Conservation (phyloP, 129 eudicot species). For the Logfia minima region DNA sequence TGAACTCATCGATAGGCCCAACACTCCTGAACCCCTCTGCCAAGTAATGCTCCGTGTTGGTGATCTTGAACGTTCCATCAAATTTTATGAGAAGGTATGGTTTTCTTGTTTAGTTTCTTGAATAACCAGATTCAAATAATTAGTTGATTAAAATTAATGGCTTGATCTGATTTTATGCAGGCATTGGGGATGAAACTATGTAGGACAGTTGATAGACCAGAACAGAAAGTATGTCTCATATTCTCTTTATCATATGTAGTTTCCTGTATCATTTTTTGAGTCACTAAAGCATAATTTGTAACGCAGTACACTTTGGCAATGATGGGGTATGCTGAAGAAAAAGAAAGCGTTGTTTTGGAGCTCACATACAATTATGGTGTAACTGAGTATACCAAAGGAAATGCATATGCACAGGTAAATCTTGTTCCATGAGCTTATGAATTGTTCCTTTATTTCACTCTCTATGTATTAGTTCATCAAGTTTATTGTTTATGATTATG, state of each 20-base stretch:
- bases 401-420: conserved; percentile 94
- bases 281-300: conserved; percentile 2
- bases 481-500: conserved; percentile 14
- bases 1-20: conserved; percentile 73
- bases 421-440: not conserved
- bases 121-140: not conserved
- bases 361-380: conserved; percentile 91
- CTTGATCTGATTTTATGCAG: conserved; percentile 37
- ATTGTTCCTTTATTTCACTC: not conserved
- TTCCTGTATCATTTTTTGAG: not conserved
- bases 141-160: not conserved
- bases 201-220: conserved; percentile 77
- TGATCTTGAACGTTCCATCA: conserved; percentile 89
- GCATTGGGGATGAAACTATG: conserved; percentile 81
- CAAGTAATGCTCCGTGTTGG: conserved; percentile 99
- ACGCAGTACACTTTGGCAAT: conserved; percentile 86
- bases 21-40: conserved; percentile 93
- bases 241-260: not conserved
- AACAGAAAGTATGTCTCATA: conserved; percentile 55
- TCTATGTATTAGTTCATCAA: not conserved
- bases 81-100: conserved; percentile 78
- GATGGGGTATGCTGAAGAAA: conserved; percentile 90
- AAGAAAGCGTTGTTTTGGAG: conserved; percentile 75
- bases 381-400: conserved; percentile 87
- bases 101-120: not conserved